Evolutionary conservation across 805 yeast species (phyloP).

Genomic region (Cyberlindnera amylophila): DNA sequence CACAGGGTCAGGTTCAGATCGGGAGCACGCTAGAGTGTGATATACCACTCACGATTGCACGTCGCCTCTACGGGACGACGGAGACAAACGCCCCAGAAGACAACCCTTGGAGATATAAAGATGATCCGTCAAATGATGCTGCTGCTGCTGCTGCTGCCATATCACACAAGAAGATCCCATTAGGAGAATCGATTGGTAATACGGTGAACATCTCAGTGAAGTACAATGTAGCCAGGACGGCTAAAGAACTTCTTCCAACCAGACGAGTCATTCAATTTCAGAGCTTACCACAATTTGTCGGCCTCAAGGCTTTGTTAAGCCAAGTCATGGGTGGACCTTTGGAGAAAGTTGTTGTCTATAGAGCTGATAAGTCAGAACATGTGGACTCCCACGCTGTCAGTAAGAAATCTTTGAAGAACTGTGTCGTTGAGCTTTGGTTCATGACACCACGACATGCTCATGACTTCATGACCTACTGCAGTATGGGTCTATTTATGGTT

Average conservation of each 20-base stretch:
- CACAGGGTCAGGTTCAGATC: neutral
- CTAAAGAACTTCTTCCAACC: neutral
- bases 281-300: conserved; percentile 40
- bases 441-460: conserved; percentile 49
- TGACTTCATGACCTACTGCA: conserved; percentile 47
- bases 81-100: neutral
- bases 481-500: conserved; percentile 50
- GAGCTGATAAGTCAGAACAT: conserved; percentile 2
- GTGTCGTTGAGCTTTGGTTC: conserved; percentile 46
- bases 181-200: neutral
- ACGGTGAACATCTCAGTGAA: neutral
- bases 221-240: neutral
- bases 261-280: conserved; percentile 34
- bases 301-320: conserved; percentile 46
- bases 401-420: conserved; percentile 22
- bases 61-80: no score
- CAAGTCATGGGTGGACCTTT: conserved; percentile 70
- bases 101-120: neutral
- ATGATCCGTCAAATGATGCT: neutral
- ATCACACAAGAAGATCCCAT: neutral
- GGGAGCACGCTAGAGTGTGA: neutral
- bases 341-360: conserved; percentile 42
- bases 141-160: neutral
- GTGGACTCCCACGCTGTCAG: neutral
- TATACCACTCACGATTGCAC: no score